Evolutionary conservation across 177 flowering plant species (phyloP).

Genomic region (Telopea speciosissima): DNA sequence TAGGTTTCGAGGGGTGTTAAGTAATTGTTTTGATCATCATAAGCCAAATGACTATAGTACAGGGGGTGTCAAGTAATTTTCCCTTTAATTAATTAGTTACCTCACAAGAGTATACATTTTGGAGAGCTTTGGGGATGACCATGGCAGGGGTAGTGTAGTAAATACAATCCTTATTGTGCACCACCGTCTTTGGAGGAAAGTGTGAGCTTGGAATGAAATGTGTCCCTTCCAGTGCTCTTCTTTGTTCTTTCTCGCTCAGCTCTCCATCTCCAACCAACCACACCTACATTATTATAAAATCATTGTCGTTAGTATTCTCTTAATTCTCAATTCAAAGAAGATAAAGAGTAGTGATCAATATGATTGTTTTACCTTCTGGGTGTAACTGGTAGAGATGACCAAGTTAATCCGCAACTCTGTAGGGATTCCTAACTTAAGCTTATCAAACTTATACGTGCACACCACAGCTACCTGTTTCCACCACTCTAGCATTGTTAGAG

Average conservation of each 20-base stretch:
- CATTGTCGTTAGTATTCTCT: too few species aligned
- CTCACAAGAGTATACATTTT: slow-evolving; percentile 31
- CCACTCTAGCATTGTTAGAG: neutral
- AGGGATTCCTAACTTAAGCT: slow-evolving; percentile 24
- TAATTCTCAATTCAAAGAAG: too few species aligned
- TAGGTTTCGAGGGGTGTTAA: too few species aligned
- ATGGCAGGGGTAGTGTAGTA: slow-evolving; percentile 55
- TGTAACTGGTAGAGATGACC: slow-evolving; percentile 21
- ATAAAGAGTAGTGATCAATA: neutral
- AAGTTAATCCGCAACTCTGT: slow-evolving; percentile 12
- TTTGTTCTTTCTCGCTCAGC: slow-evolving; percentile 40
- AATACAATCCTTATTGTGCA: slow-evolving; percentile 51
- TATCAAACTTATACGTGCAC: slow-evolving; percentile 29
- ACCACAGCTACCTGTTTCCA: slow-evolving; percentile 27
- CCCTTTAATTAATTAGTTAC: too few species aligned
- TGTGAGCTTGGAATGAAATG: slow-evolving; percentile 62
- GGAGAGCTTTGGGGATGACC: slow-evolving; percentile 13
- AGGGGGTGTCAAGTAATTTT: too few species aligned
- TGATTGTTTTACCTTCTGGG: slow-evolving; percentile 26
- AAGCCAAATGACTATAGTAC: too few species aligned
- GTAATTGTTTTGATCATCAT: too few species aligned
- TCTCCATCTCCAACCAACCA: slow-evolving; percentile 70
- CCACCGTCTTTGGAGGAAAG: slow-evolving; percentile 50
- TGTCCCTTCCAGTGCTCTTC: slow-evolving; percentile 55
- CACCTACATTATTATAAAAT: slow-evolving; percentile 34